Evolutionary conservation across 1,284 basidiomycete species (phyloP), one percentile per base, ranked within the genome.

Genomic region (Cryptococcus depauperatus): DNA sequence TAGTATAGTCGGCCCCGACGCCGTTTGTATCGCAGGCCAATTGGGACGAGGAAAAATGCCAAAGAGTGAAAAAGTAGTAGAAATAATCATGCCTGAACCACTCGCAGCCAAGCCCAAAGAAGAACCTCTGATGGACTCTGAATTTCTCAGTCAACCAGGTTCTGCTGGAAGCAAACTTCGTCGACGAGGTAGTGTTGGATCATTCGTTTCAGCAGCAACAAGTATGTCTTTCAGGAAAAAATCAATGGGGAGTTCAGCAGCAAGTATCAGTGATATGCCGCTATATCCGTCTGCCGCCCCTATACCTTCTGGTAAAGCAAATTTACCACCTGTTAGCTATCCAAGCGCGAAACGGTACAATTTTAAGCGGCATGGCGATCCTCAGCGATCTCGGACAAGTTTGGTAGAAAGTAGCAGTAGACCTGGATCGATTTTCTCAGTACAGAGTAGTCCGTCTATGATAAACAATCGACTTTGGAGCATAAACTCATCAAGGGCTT

Each of bases 1-100:
- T 16, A 64, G 64, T 28, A 39, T 50, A 16, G 50, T 54, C 4
- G 61, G 60, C 13, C 62, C 61, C 0, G 64, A 66, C 11, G 45
- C 56, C 2, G 57, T 55, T 8, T 51, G 52, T 37, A 35, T 54
- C 13, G 47, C 51, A 4, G 29, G 29, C 5, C 18, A 30, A 52
- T 50, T 3, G n/a, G 35, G 21, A 14, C 26, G 8, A 44, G 48
- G n/a, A 14, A 53, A 54, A 39, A 59, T 64, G 59, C 64, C 66
- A 2, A 51, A 59, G 9, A 53, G 55, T 34, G 68, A 70, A 50
- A 48, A 66, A 3, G 43, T 70, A 23, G 52, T 67, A n/a, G 69
- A 71, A 44, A 59, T 71, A 23, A 54, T 70, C 50, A 70, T 71
- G 68, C 69, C 69, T 0, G 65, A 67, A 47, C 68, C 68, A 2